Conservation (phyloP, 352 stramenopile species). For the Sclerospora graminicola region DNA sequence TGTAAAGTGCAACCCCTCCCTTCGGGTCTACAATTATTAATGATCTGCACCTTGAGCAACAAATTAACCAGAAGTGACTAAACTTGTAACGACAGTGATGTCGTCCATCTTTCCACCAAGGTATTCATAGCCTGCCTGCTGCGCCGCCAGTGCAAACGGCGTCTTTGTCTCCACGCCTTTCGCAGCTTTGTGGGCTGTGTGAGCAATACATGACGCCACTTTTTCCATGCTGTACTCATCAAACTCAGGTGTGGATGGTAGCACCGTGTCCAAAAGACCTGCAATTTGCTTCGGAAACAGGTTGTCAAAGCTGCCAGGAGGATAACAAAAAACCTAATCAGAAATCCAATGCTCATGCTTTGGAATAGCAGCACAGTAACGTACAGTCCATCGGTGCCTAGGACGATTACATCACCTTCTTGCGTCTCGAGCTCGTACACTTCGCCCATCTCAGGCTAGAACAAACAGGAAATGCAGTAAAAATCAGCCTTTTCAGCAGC, state of each 20-base stretch:
- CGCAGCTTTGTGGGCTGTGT: slow-evolving; percentile 70
- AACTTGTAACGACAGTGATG: slow-evolving; percentile 80
- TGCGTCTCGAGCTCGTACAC: slow-evolving; percentile 77
- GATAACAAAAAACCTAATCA: background rate
- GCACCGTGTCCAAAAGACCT: slow-evolving; percentile 48
- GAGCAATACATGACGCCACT: slow-evolving; percentile 64
- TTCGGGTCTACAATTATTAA: too few relatives aligned
- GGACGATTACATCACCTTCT: slow-evolving; percentile 87
- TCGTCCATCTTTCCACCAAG: slow-evolving; percentile 86
- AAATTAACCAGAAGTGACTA: slow-evolving; percentile 36
- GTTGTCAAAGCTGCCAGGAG: slow-evolving; percentile 87
- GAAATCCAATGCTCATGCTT: background rate
- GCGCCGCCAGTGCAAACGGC: slow-evolving; percentile 64
- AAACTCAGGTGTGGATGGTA: slow-evolving; percentile 38
- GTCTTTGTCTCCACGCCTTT: slow-evolving; percentile 62
- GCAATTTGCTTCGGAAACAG: slow-evolving; percentile 84
- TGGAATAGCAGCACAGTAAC: slow-evolving; percentile 7
- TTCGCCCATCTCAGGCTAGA: slow-evolving; percentile 82
- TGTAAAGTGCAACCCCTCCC: too few relatives aligned
- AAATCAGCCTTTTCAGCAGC: background rate
- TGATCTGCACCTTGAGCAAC: too few relatives aligned
- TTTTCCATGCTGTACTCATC: slow-evolving; percentile 63
- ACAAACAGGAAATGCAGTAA: background rate
- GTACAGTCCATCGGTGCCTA: slow-evolving; percentile 90
- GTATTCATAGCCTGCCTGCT: slow-evolving; percentile 70